Evolutionary conservation across 352 stramenopile species (phyloP), one percentile per base, ranked within the genome.

Genomic region (Phytopythium ostracodes): DNA sequence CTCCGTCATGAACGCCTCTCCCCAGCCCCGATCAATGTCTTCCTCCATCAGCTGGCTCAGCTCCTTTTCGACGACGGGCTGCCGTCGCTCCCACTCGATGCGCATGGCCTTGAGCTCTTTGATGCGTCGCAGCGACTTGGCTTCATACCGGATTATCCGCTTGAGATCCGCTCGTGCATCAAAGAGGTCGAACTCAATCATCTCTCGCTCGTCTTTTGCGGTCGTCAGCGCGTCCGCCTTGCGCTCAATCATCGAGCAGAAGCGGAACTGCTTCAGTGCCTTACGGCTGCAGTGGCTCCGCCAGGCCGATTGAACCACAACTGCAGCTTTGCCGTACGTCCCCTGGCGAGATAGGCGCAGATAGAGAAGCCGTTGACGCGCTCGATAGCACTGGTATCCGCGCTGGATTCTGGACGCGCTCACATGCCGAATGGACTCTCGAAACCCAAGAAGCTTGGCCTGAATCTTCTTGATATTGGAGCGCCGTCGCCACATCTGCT

Each of bases 61-160:
- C 42, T 94, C 84, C 27, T 89, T 87, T n/a, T 89, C 81, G 1
- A 94, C 76, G 0, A 87, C 70, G 0, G 84, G 82, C 47, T 90
- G 82, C 10, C 83, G 78, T 20, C 81, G 72, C 61, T 94, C 83
- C 82, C 85, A 94, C n/a, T 92, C 80, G 53, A 92, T 71, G 14
- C 76, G 77, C 76, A 91, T 91, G 2, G 76, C 73, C 56, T 91
- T 91, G 25, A 94, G 65, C 64, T 94, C 83, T 44, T 87, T 84
- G 46, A 91, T 81, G 10, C 83, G 79, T 9, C 79, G 71, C 5
- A 91, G 61, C 15, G 79, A 70, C 68, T 91, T 92, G 36, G 77
- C 77, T 59, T 89, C 88, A 71, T 89, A 88, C 64, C 86, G 86
- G 62, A 87, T 75, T n/a, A 90, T 57, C 2, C 79, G 79, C 55